phyloP scores from a whole-genome alignment of 192 early-diverging fungal species.

The Coemansia interrupta region DNA sequence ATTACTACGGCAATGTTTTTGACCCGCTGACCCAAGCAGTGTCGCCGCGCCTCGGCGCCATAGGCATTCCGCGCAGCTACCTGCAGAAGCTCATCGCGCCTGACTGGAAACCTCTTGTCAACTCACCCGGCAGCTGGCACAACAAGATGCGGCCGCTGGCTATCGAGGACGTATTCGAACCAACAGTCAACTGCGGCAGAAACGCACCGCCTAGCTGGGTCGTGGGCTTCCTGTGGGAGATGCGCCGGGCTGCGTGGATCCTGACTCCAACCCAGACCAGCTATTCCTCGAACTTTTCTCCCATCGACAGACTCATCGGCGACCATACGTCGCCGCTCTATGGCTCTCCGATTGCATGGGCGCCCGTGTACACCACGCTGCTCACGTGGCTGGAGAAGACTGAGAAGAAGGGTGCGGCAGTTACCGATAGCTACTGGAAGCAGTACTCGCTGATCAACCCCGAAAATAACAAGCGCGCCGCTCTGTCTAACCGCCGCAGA shows the following conservation, averaged over 20 bases:
- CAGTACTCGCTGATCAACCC: too few relatives aligned
- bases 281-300: too few relatives aligned
- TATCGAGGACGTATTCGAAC: conserved; percentile 45
- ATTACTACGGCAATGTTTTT: conserved; percentile 31
- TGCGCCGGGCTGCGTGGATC: conserved; percentile 40
- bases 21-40: conserved; percentile 26
- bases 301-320: too few relatives aligned
- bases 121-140: conserved; percentile 20
- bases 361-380: too few relatives aligned
- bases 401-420: too few relatives aligned
- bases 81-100: conserved; percentile 15
- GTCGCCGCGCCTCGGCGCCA: conserved; percentile 29
- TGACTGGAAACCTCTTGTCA: not conserved
- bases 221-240: conserved; percentile 46
- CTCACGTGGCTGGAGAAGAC: too few relatives aligned
- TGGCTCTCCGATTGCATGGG: too few relatives aligned
- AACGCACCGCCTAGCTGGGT: conserved; percentile 38
- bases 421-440: too few relatives aligned
- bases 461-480: too few relatives aligned
- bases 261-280: not conserved
- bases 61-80: conserved; percentile 19
- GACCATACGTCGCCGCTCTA: too few relatives aligned
- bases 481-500: too few relatives aligned
- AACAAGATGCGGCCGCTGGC: conserved; percentile 24
- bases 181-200: conserved; percentile 28